These are phyloP conservation scores for Crucihimalaya himalaica DNA, from an alignment of 345 rosid species.

Conservation along the genomic window DNA sequence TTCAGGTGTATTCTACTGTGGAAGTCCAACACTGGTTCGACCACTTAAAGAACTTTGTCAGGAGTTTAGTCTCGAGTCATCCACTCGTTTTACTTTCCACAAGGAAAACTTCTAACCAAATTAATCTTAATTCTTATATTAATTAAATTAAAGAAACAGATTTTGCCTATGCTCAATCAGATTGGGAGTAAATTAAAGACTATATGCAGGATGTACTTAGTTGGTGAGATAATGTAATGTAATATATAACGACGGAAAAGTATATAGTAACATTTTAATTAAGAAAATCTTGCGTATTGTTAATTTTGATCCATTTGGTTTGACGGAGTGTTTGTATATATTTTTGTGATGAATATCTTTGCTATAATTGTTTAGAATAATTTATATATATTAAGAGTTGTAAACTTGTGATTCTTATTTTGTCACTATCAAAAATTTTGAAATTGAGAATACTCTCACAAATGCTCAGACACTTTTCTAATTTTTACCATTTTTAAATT, in stretches of 20 bases:
- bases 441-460: not conserved
- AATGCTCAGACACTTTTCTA: not conserved
- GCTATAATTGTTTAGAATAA: not conserved
- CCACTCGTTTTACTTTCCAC: conserved; percentile 87
- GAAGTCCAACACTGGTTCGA: conserved; percentile 79
- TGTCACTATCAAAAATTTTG: not conserved
- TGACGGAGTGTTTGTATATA: not conserved
- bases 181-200: not conserved
- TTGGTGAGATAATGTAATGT: conserved; percentile 23
- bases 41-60: conserved; percentile 65
- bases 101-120: conserved; percentile 77
- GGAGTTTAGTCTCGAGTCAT: conserved; percentile 72
- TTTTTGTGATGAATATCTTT: not conserved
- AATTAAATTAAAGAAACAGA: conserved; percentile 9
- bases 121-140: not conserved
- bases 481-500: not conserved
- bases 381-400: not conserved
- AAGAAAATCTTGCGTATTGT: conserved; percentile 7
- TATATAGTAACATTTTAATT: conserved; percentile 23
- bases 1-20: conserved; percentile 95
- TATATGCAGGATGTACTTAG: conserved; percentile 26
- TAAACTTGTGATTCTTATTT: not conserved
- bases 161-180: conserved; percentile 18
- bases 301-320: not conserved
- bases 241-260: conserved; percentile 18